Evolutionary conservation across 805 yeast species (phyloP).

Genomic region (Jamesozyma hellenica): DNA sequence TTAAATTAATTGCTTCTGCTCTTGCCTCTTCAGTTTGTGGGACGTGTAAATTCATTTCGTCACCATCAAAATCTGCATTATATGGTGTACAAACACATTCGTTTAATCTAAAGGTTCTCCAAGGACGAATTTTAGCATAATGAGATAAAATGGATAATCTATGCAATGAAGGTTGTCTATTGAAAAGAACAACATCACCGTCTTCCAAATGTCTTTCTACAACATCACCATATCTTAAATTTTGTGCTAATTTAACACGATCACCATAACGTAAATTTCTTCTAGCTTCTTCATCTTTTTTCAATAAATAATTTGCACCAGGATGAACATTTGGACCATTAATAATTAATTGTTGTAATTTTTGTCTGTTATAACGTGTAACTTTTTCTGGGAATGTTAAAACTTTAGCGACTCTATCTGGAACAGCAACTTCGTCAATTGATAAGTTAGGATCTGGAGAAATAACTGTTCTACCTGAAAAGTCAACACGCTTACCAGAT

Average conservation of each 20-base stretch:
- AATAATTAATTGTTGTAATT: slow-evolving; percentile 59
- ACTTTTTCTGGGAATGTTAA: slow-evolving; percentile 93
- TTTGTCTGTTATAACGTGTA: slow-evolving; percentile 73
- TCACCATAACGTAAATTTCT: slow-evolving; percentile 87
- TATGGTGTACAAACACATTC: slow-evolving; percentile 99
- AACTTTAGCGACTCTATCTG: slow-evolving; percentile 91
- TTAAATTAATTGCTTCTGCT: slow-evolving; percentile 94
- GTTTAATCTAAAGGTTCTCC: slow-evolving; percentile 94
- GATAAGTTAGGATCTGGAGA: slow-evolving; percentile 95
- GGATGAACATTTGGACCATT: slow-evolving; percentile 89
- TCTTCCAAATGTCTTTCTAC: slow-evolving; percentile 96
- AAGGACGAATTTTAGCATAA: slow-evolving; percentile 91
- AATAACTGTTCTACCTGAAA: slow-evolving; percentile 95
- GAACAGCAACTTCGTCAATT: slow-evolving; percentile 97
- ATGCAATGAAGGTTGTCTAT: slow-evolving; percentile 96
- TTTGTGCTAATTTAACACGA: slow-evolving; percentile 62
- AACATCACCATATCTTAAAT: slow-evolving; percentile 75
- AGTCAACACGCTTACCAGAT: slow-evolving; percentile 97
- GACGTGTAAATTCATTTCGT: slow-evolving; percentile 97
- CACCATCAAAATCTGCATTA: slow-evolving; percentile 99
- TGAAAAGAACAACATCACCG: slow-evolving; percentile 91
- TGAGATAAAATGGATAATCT: slow-evolving; percentile 89
- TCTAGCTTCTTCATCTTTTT: slow-evolving; percentile 75
- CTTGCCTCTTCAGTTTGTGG: slow-evolving; percentile 99
- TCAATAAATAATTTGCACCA: slow-evolving; percentile 88